phyloP scores from a whole-genome alignment of 495 filamentous ascomycete species.

The Xeromyces bisporus region DNA sequence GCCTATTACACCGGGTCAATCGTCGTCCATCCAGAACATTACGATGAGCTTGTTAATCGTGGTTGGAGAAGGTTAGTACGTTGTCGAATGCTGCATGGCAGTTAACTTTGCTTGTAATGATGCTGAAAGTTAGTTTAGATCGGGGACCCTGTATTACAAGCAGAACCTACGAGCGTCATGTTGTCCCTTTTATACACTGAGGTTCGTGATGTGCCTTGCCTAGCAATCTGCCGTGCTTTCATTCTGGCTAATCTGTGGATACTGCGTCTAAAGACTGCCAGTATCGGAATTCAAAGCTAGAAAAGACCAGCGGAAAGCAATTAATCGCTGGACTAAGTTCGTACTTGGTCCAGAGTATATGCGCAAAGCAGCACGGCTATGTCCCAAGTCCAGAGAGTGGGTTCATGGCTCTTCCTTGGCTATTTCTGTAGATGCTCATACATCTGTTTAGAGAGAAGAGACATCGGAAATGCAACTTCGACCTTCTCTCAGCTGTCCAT shows the following conservation, averaged over 20 bases:
- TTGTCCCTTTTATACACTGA: slow-evolving; percentile 90
- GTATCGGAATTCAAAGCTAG: slow-evolving; percentile 50
- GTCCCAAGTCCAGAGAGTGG: slow-evolving; percentile 62
- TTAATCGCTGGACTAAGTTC: slow-evolving; percentile 82
- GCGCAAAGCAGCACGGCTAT: slow-evolving; percentile 49
- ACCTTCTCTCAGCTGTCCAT: slow-evolving; percentile 56
- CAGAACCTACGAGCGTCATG: slow-evolving; percentile 70
- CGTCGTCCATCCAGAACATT: slow-evolving; percentile 51
- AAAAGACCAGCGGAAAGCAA: slow-evolving; percentile 68
- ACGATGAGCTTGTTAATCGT: slow-evolving; percentile 67
- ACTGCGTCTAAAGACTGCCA: slow-evolving; percentile 48
- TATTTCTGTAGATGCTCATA: background rate
- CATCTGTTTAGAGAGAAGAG: slow-evolving; percentile 43
- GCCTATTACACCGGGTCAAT: slow-evolving; percentile 64
- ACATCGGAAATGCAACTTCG: slow-evolving; percentile 54
- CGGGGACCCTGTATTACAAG: slow-evolving; percentile 76
- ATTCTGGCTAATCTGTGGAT: background rate
- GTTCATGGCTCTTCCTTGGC: slow-evolving; percentile 8
- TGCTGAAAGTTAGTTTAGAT: slow-evolving; percentile 26
- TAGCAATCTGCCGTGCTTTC: background rate
- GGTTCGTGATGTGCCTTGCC: slow-evolving; percentile 24
- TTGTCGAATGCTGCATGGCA: too few species aligned
- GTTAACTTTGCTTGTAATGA: too few species aligned
- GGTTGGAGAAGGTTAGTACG: slow-evolving; percentile 84
- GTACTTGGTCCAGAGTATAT: slow-evolving; percentile 66